Conservation (phyloP, 371 early-diverging fungal genomes). For the Thermomucor indicae-seudaticae region DNA sequence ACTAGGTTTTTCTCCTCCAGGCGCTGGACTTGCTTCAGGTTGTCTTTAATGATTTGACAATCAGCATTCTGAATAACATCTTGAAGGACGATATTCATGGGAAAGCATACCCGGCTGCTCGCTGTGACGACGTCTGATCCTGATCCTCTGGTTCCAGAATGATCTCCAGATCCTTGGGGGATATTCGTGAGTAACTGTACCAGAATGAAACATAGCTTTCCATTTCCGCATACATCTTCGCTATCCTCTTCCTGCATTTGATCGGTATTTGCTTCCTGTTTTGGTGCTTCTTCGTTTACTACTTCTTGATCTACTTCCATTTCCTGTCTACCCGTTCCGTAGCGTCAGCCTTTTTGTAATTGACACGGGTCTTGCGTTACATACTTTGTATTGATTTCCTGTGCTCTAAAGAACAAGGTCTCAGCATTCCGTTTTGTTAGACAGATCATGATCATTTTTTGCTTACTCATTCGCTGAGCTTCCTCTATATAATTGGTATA, state of each 20-base stretch:
- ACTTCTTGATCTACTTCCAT: conserved; percentile 15
- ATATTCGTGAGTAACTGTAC: neutral
- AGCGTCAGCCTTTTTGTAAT: neutral
- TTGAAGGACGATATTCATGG: too few relatives aligned
- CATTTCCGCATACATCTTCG: conserved; percentile 51
- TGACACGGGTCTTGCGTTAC: neutral
- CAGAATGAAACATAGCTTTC: neutral
- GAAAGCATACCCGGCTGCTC: conserved; percentile 9
- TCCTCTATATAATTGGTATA: conserved; percentile 14
- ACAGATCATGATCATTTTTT: neutral
- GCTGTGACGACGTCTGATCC: too few relatives aligned
- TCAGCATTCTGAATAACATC: too few relatives aligned
- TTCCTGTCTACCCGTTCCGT: neutral
- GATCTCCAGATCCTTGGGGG: conserved; percentile 59
- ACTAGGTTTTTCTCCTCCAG: conserved; percentile 2
- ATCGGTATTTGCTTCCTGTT: conserved; percentile 28
- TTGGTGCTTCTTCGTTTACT: conserved; percentile 22
- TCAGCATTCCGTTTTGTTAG: neutral
- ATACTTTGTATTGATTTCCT: conserved; percentile 11
- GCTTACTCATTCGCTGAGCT: conserved; percentile 21
- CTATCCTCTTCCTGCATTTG: conserved; percentile 40
- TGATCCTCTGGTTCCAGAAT: conserved; percentile 56
- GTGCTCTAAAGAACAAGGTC: conserved; percentile 3
- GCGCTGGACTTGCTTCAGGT: conserved; percentile 6
- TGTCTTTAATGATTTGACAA: too few relatives aligned